phyloP scores from a whole-genome alignment of 1,284 basidiomycete genomes.

The Ganoderma sinense region DNA sequence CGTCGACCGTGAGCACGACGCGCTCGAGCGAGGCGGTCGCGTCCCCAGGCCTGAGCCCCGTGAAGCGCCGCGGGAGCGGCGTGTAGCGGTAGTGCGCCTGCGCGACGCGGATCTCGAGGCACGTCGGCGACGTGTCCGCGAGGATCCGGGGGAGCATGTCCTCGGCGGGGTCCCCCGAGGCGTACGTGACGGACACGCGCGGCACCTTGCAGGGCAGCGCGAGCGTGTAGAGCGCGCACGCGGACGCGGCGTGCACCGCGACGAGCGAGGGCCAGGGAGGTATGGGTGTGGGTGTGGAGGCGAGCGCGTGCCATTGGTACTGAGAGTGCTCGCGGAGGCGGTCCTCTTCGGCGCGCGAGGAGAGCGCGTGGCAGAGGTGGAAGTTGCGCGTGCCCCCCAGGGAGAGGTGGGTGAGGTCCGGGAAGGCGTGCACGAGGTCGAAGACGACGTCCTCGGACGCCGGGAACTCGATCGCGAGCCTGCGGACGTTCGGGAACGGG shows the following conservation, averaged over 20 bases:
- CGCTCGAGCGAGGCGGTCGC: constrained; percentile 9
- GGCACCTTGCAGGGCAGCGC: constrained; percentile 12
- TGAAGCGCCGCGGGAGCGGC: constrained; percentile 12
- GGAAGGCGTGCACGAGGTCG: constrained; percentile 14
- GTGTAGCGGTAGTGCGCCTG: constrained; percentile 14
- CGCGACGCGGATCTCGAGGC: constrained; percentile 14
- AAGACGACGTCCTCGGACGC: constrained; percentile 12
- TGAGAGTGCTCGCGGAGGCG: constrained; percentile 13
- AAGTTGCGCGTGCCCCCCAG: constrained; percentile 13
- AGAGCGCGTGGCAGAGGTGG: constrained; percentile 14
- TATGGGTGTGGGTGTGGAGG: neutral
- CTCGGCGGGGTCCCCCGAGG: constrained; percentile 9
- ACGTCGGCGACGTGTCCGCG: constrained; percentile 9
- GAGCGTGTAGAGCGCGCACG: constrained; percentile 16
- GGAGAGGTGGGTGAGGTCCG: constrained; percentile 9
- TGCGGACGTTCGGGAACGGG: constrained; percentile 11
- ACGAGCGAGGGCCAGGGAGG: constrained; percentile 5
- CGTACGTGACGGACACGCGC: constrained; percentile 4
- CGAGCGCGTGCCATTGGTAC: constrained; percentile 12
- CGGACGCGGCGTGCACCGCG: constrained; percentile 4
- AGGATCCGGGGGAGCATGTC: constrained; percentile 16
- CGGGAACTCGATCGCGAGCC: constrained; percentile 20
- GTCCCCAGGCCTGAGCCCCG: constrained; percentile 1
- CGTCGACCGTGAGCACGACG: constrained; percentile 12
- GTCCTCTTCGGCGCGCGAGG: constrained; percentile 11